Evolutionary conservation across 2,329 filamentous ascomycete genomes (phyloP), one percentile per base, ranked within the genome.

Genomic region (Kalmusia sp.): DNA sequence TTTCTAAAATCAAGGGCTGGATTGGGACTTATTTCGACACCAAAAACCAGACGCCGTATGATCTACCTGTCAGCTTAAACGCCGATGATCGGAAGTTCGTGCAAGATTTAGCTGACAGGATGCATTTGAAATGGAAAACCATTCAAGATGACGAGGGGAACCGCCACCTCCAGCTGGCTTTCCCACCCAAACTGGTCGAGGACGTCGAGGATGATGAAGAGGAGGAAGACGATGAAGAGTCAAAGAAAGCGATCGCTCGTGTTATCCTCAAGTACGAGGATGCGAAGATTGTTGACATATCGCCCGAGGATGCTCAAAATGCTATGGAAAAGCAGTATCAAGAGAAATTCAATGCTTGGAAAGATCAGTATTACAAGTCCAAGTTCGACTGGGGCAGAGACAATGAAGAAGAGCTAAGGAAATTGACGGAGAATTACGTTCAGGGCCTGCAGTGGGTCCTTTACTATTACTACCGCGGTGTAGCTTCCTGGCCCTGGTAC

Each of bases 401-500:
- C 41, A 89, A 91, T 64, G 88, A 93, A 61, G 86, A 86, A 34
- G 92, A 96, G 73, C 82, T 98, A 69, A 87, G 82, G 49, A 88
- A 89, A 59, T 81, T 99, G 55, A 89, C 91, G 22, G 92, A 98
- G 76, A 99, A 98, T 76, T 99, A 99, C 67, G 92, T 99, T 6
- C 91, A 99, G 76, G 95, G 95, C 56, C 79, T 99, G 55, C 95
- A 99, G 73, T 99, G 95, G 96, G 95, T 99, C 37, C 80, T 99
- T 44, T 97, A 89, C 76, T 99, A 99, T 79, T 99, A 99, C 77
- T 99, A 99, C 77, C 88, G 89, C 49, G 95, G 95, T 57, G 95
- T 99, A 55, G 95, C 92, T 14, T 98, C 93, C 11, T 99, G 95
- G 95, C 92, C 95, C 12, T 99, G 95, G 95, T 99, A 91, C 77